Percentiles rank a stretch among this genome's conserved stretches.
These are phyloP conservation scores for Claviceps sp. DNA, from an alignment of 2,329 filamentous ascomycete genomes.

Conservation along the genomic window DNA sequence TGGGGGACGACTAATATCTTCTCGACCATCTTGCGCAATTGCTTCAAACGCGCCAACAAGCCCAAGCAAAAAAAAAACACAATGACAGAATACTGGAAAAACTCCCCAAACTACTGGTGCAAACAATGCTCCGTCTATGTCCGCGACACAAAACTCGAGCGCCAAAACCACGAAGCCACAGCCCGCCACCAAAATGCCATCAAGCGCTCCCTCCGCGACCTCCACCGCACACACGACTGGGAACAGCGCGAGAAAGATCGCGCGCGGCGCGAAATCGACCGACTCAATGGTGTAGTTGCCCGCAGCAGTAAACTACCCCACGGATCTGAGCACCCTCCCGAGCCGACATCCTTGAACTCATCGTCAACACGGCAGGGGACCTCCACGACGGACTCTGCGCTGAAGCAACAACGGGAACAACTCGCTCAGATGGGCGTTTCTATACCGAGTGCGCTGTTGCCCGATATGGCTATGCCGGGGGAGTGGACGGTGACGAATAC, in stretches of 20 bases:
- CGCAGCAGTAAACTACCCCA: too few relatives aligned
- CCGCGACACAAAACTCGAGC: constrained; percentile 83
- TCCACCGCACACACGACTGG: constrained; percentile 73
- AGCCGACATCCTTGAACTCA: neutral
- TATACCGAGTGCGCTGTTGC: constrained; percentile 64
- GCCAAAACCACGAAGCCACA: constrained; percentile 77
- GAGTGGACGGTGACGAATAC: constrained; percentile 71
- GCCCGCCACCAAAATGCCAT: constrained; percentile 72
- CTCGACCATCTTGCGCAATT: too few relatives aligned
- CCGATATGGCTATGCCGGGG: constrained; percentile 75
- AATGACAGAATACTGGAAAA: constrained; percentile 99
- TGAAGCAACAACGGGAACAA: constrained; percentile 76
- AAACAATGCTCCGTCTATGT: constrained; percentile 89
- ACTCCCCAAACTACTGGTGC: constrained; percentile 95
- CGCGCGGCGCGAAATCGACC: constrained; percentile 72
- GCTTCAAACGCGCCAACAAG: neutral
- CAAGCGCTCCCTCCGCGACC: constrained; percentile 77
- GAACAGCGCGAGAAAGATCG: constrained; percentile 70
- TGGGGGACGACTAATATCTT: too few relatives aligned
- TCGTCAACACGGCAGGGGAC: neutral
- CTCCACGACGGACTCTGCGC: constrained; percentile 37
- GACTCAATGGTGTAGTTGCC: constrained; percentile 65
- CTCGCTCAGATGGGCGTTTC: constrained; percentile 76
- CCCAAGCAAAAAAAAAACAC: neutral
- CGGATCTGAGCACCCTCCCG: too few relatives aligned